These are phyloP conservation scores for Buddleja alternifolia DNA, from an alignment of 257 asterid genomes.

Conservation along the genomic window DNA sequence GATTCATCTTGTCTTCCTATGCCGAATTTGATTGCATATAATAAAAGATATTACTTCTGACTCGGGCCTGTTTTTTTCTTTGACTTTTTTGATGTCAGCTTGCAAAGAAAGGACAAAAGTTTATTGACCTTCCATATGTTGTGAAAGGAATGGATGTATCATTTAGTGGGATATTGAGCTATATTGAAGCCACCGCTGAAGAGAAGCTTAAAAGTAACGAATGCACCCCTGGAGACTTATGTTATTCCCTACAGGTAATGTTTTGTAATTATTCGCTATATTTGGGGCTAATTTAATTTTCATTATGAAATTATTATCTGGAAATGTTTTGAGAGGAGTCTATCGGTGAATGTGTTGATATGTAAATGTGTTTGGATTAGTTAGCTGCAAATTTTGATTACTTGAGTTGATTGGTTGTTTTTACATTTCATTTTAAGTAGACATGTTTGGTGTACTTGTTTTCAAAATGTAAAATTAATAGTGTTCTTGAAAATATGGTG, in stretches of 20 bases:
- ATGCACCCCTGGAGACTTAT: constrained; percentile 66
- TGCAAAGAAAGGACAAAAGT: constrained; percentile 89
- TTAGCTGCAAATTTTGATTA: too few species aligned
- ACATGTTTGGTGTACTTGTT: too few species aligned
- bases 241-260: constrained; percentile 64
- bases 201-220: constrained; percentile 74
- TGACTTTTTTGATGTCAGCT: constrained; percentile 53
- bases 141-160: constrained; percentile 99
- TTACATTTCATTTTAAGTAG: too few species aligned
- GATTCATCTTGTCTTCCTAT: background rate
- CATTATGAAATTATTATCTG: too few species aligned
- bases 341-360: too few species aligned
- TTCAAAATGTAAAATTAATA: too few species aligned
- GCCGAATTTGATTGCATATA: constrained; percentile 5
- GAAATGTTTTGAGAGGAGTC: too few species aligned
- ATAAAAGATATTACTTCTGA: background rate
- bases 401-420: too few species aligned
- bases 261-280: background rate
- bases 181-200: constrained; percentile 45
- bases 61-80: constrained; percentile 1
- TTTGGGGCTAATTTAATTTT: background rate
- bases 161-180: constrained; percentile 94
- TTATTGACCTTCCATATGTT: constrained; percentile 89
- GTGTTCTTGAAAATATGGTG: too few species aligned
- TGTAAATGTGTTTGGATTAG: too few species aligned